These are phyloP conservation scores for Rhododendron molle DNA, from an alignment of 148 eudicot genomes.

Conservation along the genomic window DNA sequence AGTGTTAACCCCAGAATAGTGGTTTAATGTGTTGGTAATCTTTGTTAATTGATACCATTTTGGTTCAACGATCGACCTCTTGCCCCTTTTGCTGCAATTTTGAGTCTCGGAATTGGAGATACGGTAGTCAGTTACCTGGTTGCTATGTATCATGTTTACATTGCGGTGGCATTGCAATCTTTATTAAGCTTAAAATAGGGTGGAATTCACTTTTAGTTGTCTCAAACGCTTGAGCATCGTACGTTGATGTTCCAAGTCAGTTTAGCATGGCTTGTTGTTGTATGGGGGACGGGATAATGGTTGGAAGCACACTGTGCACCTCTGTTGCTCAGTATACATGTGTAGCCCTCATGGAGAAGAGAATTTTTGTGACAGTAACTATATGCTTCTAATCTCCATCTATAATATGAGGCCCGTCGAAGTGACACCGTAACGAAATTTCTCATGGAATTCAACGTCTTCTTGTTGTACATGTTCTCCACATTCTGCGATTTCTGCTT, in stretches of 20 bases:
- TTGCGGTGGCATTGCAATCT: too few species aligned
- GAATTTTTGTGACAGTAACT: not conserved
- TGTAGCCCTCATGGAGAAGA: not conserved
- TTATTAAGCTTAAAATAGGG: not conserved
- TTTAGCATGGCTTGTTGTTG: not conserved
- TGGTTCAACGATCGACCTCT: too few species aligned
- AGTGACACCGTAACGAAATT: not conserved
- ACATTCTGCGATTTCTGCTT: not conserved
- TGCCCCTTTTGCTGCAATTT: too few species aligned
- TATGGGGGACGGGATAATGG: not conserved
- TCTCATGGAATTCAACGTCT: not conserved
- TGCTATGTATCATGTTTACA: too few species aligned
- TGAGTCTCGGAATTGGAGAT: too few species aligned
- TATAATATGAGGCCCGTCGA: not conserved
- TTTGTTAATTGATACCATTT: too few species aligned
- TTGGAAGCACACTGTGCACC: not conserved
- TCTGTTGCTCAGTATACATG: not conserved
- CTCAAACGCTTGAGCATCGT: not conserved
- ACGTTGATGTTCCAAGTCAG: not conserved
- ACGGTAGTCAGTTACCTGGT: too few species aligned
- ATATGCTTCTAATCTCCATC: not conserved
- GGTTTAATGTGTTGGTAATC: too few species aligned
- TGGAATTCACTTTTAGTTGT: not conserved
- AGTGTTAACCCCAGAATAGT: too few species aligned
- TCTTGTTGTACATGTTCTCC: not conserved